phyloP scores from a whole-genome alignment of 1,139 yeast genomes.

The Protomyces lactucae-debilis region DNA sequence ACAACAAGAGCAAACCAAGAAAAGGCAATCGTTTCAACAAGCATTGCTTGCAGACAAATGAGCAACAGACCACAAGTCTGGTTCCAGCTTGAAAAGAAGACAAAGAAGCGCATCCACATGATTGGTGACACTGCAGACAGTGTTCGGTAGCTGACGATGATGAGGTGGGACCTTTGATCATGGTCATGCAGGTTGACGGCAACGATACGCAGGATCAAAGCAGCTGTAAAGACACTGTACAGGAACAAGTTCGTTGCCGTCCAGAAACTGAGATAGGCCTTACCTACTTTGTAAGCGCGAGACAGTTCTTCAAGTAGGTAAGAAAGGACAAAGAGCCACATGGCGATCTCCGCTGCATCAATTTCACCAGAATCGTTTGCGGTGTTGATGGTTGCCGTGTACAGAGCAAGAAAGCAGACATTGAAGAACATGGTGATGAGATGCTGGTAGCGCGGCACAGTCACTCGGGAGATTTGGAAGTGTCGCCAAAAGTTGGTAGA shows the following conservation, averaged over 20 bases:
- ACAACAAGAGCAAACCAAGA: conserved; percentile 68
- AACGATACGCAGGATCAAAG: conserved; percentile 51
- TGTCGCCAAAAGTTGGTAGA: conserved; percentile 7
- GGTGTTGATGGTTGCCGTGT: conserved; percentile 60
- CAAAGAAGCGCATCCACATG: conserved; percentile 79
- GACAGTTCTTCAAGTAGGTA: conserved; percentile 60
- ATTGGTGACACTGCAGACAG: conserved; percentile 80
- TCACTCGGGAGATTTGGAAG: conserved; percentile 14
- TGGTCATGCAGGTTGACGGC: conserved; percentile 43
- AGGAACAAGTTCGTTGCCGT: conserved; percentile 55
- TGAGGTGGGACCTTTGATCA: conserved; percentile 44
- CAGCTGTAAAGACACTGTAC: conserved; percentile 12
- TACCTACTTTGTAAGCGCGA: conserved; percentile 74
- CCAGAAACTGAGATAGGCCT: conserved; percentile 65
- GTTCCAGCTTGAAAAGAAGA: conserved; percentile 46
- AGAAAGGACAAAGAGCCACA: conserved; percentile 64
- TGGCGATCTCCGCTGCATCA: conserved; percentile 51
- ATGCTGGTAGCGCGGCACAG: conserved; percentile 78
- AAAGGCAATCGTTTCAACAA: conserved; percentile 77
- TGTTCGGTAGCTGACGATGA: conserved; percentile 63
- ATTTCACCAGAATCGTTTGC: conserved; percentile 41
- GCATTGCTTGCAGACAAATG: conserved; percentile 76
- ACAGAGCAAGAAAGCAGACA: conserved; percentile 57
- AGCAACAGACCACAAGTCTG: conserved; percentile 71
- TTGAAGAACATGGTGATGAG: conserved; percentile 64